Evolutionary conservation across 495 filamentous ascomycete genomes (phyloP), one percentile per base, ranked within the genome.

Genomic region (Xylaria castorea): DNA sequence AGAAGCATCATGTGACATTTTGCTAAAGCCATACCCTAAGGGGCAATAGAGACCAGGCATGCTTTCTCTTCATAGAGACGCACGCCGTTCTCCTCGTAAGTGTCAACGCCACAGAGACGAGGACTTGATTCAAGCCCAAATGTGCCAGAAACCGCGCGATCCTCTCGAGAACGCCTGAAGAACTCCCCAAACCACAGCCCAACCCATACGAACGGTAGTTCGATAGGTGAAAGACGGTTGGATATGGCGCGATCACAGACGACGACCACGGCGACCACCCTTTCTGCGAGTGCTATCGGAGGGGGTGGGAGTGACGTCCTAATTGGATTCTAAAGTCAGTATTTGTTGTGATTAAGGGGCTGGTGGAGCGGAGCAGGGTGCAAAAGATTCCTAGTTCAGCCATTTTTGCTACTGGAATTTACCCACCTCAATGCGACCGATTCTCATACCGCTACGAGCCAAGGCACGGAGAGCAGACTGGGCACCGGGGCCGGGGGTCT

Each of bases 211-310:
- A 65, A 55, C 51, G 27, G 53, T 36, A 78, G 55, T 66, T 53
- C 50, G 27, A 73, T 57, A 66, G 58, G 73, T 68, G 60, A 71
- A 40, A 53, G 40, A 64, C 36, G 60, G 42, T 20, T 79, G 82
- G 81, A 76, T 70, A 51, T 74, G 62, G 70, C n/a, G 66, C 77
- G 81, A 83, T 91, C 88, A 98, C 84, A 99, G 91, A 95, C 96
- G 95, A 86, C 96, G 96, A 97, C 96, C 96, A 92, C 96, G 95
- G 85, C 96, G 93, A 97, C 96, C 96, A 87, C 96, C 96, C 92
- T 99, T 99, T 85, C 95, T 92, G 85, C 96, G 93, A 77, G 96
- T 99, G 84, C 92, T 95, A 87, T 99, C 96, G 83, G 96, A 98
- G 75, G 96, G 96, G 46, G 96, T 98, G 74, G 96, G 96, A 76